Conservation (phyloP, 768 basidiomycete genomes). For the Mycena epipterygia region DNA sequence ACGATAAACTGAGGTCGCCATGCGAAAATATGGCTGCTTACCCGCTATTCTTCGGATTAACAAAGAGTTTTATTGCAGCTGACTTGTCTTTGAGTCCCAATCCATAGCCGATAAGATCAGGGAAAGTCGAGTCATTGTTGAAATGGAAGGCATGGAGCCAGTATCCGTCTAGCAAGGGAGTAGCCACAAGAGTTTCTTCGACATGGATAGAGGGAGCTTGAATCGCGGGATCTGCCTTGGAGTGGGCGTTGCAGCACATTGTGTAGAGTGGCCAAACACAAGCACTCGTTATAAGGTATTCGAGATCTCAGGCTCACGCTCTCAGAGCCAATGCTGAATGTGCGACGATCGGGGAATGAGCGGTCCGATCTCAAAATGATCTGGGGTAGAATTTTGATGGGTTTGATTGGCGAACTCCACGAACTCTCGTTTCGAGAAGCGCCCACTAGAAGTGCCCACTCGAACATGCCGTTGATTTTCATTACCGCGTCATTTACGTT, state of each 20-base stretch:
- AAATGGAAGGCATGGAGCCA: slow-evolving; percentile 14
- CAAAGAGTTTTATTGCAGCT: slow-evolving; percentile 7
- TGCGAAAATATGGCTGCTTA: not conserved
- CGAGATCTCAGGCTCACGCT: too few species aligned
- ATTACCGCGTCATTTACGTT: too few species aligned
- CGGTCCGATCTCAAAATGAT: too few species aligned
- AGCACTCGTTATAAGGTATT: not conserved
- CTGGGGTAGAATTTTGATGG: too few species aligned
- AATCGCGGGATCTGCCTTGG: not conserved
- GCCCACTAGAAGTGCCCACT: too few species aligned
- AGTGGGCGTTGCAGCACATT: not conserved
- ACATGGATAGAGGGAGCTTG: not conserved
- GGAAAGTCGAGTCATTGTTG: not conserved
- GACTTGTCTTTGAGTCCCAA: slow-evolving; percentile 11
- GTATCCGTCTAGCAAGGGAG: slow-evolving; percentile 12
- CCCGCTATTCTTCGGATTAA: slow-evolving; percentile 13
- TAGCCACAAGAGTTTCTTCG: not conserved
- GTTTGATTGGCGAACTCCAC: too few species aligned
- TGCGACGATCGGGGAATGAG: too few species aligned
- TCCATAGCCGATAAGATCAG: slow-evolving; percentile 4
- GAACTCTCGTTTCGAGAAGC: too few species aligned
- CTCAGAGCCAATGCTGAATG: too few species aligned
- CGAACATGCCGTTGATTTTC: too few species aligned
- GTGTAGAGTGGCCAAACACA: not conserved
- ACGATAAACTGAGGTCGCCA: too few species aligned